Base-by-base conservation (phyloP, 768 basidiomycete species). In the Nevesoporus exiguus region DNA sequence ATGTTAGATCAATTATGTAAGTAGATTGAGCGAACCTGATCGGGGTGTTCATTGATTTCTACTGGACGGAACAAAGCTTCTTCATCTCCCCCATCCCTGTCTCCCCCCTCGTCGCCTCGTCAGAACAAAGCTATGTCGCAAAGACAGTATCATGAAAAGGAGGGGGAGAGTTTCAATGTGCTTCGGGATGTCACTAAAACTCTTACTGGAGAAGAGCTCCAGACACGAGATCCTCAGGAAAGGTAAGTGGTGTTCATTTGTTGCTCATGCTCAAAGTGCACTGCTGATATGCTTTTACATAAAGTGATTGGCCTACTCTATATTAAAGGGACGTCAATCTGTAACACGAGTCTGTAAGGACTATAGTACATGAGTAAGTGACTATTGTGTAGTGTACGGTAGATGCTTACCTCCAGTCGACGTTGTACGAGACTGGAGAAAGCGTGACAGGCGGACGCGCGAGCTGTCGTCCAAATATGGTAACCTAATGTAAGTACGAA, bases 91-190 rank as follows among this genome's bases (percentile, higher is more conserved):
- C 19, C 3, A 11, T 14, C 45, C 3, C 13, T 44, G 0, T 9
- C 49, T 1, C 42, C n/a, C 8, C 1, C 42, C 0, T 13, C 49
- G 2, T 41, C 52, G 2, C 13, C 57, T 13, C 60, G 44, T 24
- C 65, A 48, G 15, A 56, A 21, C 36, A 68, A 61, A 34, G 54
- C 39, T 7, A 14, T 24, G 3, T 19, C 31, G 43, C 66, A 68
- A 24, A 57, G 47, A 49, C 56, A 49, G 21, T 68, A 68, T 34
- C 63, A 66, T 6, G 64, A 63, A 42, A 63, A 46, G 39, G 66
- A 68, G n/a, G 33, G 27, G 5, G 63, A 58, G 8, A 45, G 49
- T 42, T 61, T 68, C 21, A 48, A 49, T 13, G 25, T 5, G 10
- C 67, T 68, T 14, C 57, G 66, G 3, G 43, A 49, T 4, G 29